Evolutionary conservation across 2,329 filamentous ascomycete species (phyloP), one percentile per base, ranked within the genome.

Genomic region (Penicillium hesseltinei): DNA sequence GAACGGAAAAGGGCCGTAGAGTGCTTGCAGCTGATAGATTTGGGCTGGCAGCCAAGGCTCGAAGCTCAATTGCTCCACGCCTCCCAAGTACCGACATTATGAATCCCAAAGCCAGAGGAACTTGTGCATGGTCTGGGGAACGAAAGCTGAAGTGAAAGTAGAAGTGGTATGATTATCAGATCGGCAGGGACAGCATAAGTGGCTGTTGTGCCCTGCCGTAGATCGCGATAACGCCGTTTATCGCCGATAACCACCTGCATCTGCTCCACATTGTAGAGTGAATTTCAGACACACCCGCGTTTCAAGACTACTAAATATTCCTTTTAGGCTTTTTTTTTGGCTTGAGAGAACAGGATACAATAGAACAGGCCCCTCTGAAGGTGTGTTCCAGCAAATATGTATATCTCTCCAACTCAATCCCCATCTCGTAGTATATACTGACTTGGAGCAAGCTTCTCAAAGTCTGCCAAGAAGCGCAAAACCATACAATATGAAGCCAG

Each of bases 1-100:
- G 84, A 61, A 91, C 85, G 43, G 92, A 96, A 80, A 97, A 96
- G 35, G 74, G 71, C 61, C 84, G 79, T 40, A 67, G 45, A 46
- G 54, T 35, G 44, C 27, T 55, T 33, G 53, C 51, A 50, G 23
- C n/a, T 53, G 17, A 56, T 40, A 38, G 50, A 51, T 21, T 57
- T 40, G 51, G 10, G 48, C 46, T 19, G 57, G 36, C 25, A 25
- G 56, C 43, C 17, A 69, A 33, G 43, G 47, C 57, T 13, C 66
- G 63, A 39, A 62, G 51, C 43, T 54, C 46, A 11, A 52, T 35
- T 29, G 62, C 59, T 45, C 64, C 59, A 43, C 60, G 61, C 45
- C 61, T 68, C 42, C 61, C 61, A 19, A 71, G 51, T 19, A 65
- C 58, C n/a, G 66, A 70, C 71, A 73, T 73, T n/a, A 51, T 72